Evolutionary conservation across 805 yeast genomes (phyloP).

Genomic region (Wilhelminamyces savonicus): DNA sequence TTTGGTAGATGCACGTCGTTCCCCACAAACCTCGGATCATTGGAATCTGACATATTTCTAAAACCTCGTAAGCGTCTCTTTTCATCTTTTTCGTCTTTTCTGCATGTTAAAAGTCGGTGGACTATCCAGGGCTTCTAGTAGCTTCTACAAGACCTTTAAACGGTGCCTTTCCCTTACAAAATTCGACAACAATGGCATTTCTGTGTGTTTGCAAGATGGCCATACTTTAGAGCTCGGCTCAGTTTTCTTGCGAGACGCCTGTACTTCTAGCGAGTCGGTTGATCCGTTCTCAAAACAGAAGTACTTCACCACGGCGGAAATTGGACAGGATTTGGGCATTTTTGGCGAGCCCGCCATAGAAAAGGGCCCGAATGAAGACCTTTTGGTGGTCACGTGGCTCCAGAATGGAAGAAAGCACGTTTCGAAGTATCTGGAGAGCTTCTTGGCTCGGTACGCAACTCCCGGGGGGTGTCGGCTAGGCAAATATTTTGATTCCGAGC

Average conservation of each 20-base stretch:
- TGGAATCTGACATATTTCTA: no score
- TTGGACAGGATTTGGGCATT: constrained; percentile 32
- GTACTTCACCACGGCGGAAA: constrained; percentile 52
- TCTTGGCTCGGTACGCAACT: constrained; percentile 39
- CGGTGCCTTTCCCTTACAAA: constrained; percentile 1
- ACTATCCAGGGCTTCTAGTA: no score
- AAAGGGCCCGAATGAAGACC: constrained; percentile 11
- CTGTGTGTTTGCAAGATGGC: constrained; percentile 14
- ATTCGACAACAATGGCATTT: constrained; percentile 17
- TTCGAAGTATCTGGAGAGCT: constrained; percentile 37
- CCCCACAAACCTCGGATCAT: no score
- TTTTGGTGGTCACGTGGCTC: constrained; percentile 36
- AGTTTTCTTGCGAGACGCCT: constrained; percentile 62
- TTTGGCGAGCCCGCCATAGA: constrained; percentile 22
- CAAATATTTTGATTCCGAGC: constrained; percentile 28
- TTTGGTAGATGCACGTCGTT: no score
- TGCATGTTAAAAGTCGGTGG: no score
- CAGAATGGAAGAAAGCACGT: constrained; percentile 16
- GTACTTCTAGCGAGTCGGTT: constrained; percentile 40
- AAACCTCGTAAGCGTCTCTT: no score
- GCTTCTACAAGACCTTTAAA: no score
- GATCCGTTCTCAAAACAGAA: constrained; percentile 57
- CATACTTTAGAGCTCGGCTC: constrained; percentile 36
- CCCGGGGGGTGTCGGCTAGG: constrained; percentile 26
- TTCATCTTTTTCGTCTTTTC: no score